Percentiles rank a stretch among this genome's conserved stretches.
These are phyloP conservation scores for Geotrichum fermentans DNA, from an alignment of 1,139 yeast genomes.

Conservation along the genomic window DNA sequence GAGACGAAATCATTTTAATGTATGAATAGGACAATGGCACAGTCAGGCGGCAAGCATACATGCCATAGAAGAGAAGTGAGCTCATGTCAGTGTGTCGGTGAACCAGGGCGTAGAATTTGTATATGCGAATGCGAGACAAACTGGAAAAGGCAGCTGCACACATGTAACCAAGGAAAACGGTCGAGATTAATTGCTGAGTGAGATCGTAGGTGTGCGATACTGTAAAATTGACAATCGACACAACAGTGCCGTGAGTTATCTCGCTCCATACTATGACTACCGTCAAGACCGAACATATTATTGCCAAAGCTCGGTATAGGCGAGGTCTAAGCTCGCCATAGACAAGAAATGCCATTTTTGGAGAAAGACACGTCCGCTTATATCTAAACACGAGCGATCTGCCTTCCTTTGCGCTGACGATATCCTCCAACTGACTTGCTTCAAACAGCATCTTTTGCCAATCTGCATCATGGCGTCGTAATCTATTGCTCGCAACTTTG, in stretches of 20 bases:
- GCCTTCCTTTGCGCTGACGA: slow-evolving; percentile 25
- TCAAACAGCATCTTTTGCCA: slow-evolving; percentile 41
- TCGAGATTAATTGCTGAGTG: slow-evolving; percentile 40
- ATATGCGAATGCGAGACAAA: slow-evolving; percentile 61
- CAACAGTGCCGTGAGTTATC: slow-evolving; percentile 61
- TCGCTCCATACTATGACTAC: slow-evolving; percentile 65
- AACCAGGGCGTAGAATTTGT: slow-evolving; percentile 73
- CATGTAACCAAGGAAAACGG: slow-evolving; percentile 59
- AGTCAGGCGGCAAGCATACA: slow-evolving; percentile 75
- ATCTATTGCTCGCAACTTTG: slow-evolving; percentile 30
- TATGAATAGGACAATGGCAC: slow-evolving; percentile 79
- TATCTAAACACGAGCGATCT: slow-evolving; percentile 32
- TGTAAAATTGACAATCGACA: slow-evolving; percentile 57
- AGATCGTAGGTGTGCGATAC: slow-evolving; percentile 35
- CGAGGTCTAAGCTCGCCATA: slow-evolving; percentile 47
- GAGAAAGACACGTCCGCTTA: slow-evolving; percentile 36
- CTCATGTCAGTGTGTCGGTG: slow-evolving; percentile 64
- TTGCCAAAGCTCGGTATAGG: slow-evolving; percentile 41
- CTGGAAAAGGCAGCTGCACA: slow-evolving; percentile 60
- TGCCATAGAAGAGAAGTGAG: slow-evolving; percentile 69
- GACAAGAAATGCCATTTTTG: slow-evolving; percentile 40
- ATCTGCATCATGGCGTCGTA: slow-evolving; percentile 38
- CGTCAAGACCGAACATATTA: slow-evolving; percentile 46
- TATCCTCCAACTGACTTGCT: slow-evolving; percentile 37
- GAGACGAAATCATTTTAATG: slow-evolving; percentile 55